These are phyloP conservation scores for Teunomyces panamensis DNA, from an alignment of 805 yeast species.

Conservation along the genomic window DNA sequence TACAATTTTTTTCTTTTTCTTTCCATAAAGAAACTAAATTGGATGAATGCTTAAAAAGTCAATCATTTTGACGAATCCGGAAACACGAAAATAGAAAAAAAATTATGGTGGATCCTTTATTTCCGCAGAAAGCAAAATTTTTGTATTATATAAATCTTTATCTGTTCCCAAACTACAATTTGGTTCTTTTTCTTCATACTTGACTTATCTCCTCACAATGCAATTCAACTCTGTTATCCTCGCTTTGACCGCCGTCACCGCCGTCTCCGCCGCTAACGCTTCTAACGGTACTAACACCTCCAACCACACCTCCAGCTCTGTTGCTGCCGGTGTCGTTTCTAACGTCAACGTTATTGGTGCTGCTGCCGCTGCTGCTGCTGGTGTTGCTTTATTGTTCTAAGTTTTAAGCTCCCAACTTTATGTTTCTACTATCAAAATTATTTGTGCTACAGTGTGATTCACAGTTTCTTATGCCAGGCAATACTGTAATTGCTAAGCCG, in stretches of 20 bases:
- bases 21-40: background rate
- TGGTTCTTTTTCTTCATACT: background rate
- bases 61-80: background rate
- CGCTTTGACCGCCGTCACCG: slow-evolving; percentile 30
- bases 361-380: slow-evolving; percentile 27
- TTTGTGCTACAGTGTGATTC: background rate
- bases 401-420: slow-evolving; percentile 1
- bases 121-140: slow-evolving; percentile 2
- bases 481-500: background rate
- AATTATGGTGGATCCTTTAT: background rate
- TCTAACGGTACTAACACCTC: slow-evolving; percentile 14
- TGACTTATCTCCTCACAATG: slow-evolving; percentile 14
- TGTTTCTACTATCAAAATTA: background rate
- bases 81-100: background rate
- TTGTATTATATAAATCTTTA: slow-evolving; percentile 1
- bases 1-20: background rate
- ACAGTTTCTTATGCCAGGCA: background rate
- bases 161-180: background rate
- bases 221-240: slow-evolving; percentile 26
- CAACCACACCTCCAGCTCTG: slow-evolving; percentile 13
- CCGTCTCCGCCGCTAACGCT: slow-evolving; percentile 20
- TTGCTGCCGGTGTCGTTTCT: slow-evolving; percentile 22
- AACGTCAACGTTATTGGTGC: slow-evolving; percentile 26
- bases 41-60: background rate
- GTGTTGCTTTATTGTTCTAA: slow-evolving; percentile 32